Base-by-base conservation (phyloP, 495 filamentous ascomycete genomes). In the Thermothielavioides terrestris region DNA sequence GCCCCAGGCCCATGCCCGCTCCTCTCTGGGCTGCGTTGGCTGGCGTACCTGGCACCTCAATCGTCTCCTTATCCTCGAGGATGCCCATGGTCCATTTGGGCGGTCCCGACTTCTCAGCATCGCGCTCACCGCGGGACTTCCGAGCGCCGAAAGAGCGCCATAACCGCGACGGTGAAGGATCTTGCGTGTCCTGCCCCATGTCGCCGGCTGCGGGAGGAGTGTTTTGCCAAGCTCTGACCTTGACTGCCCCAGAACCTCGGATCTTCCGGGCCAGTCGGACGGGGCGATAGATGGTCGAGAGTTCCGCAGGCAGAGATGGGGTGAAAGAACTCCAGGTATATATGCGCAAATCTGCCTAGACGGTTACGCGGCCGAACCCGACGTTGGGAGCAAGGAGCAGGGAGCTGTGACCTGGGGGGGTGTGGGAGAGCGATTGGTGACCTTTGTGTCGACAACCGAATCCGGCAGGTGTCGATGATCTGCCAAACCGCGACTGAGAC, bases 31-130 rank as follows among this genome's bases (percentile, higher is more conserved):
- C 22, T 6, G 7, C n/a, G n/a, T n/a, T n/a, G n/a, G n/a, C 4
- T n/a, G 9, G 15, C 78, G 52, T 69, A 90, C 91, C 91, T 57
- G 91, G 92, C 18, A 97, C 92, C 70, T 95, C 87, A 31, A 94
- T 86, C 0, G 91, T 96, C 42, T 83, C 67, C 49, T 62, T 77
- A 56, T 94, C 88, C 61, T 89, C 90, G 30, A 95, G 63, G 17
- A 97, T 84, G 31, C 90, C 91, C 69, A 96, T 72, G 7, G 76
- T 87, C 76, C 85, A 88, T 69, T 80, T 67, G 3, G 62, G 44
- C 20, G 52, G 65, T 10, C 51, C 49, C 2, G 39, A 8, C 41
- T 54, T 58, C 22, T 49, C 52, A 21, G 21, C 34, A 18, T 42
- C 38, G 22, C 38, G 15, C 40, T 45, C 47, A 9, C 27, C 47